Evolutionary conservation across 345 rosid genomes (phyloP), one percentile per base, ranked within the genome.

Genomic region (Euclidium syriacum): DNA sequence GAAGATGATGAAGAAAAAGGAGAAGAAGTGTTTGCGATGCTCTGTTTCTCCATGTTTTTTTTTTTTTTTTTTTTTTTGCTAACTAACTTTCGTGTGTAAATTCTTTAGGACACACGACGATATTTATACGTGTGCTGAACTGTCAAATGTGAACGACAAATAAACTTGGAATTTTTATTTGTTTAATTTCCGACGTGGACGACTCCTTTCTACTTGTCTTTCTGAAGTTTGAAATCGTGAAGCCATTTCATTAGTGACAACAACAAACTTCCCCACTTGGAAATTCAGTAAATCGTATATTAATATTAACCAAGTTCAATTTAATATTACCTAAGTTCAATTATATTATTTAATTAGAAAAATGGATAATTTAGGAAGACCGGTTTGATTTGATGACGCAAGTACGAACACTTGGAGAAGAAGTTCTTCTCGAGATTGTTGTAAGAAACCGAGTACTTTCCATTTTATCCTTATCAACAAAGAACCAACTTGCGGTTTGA

Each of bases 361-460:
- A 60, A 60, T 68, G 59, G 59, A 61, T 62, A 39, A 23, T 20
- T n/a, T 44, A 23, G 11, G 33, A 50, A 34, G 43, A 62, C 38
- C 15, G 41, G 67, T 64, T 69, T 24, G n/a, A n/a, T n/a, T 52
- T 51, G 71, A 23, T 75, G 74, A 68, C 41, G 75, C 57, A 19
- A 47, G 5, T 48, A 30, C 44, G 52, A n/a, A 63, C 64, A 71
- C 75, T 71, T 71, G 75, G 70, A 55, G 74, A 70, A 70, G 64
- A n/a, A n/a, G n/a, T n/a, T n/a, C n/a, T 54, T 70, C 39, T 26
- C 48, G 55, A 57, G 56, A 43, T n/a, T 69, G 48, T 35, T 43
- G 64, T 29, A 48, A 60, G 32, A 33, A 24, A 52, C 38, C 27
- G 35, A 52, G 14, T 29, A 62, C 29, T 70, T 53, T 52, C 64